A percentile compares a stretch with the other conserved stretches of the same genome.
phyloP scores from a whole-genome alignment of 345 rosid species.

The Laguncularia racemosa region DNA sequence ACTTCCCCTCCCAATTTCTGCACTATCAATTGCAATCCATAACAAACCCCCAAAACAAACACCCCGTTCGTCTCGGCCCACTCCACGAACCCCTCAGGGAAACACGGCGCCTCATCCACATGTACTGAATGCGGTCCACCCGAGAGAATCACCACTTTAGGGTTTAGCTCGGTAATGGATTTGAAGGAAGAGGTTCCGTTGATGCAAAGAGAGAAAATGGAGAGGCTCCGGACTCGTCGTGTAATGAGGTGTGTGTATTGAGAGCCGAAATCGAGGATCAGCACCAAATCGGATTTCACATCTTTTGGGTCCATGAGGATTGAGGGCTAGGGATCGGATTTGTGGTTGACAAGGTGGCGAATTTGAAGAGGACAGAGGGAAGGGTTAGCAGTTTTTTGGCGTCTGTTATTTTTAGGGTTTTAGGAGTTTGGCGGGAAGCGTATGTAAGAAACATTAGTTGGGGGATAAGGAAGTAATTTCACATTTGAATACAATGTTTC shows the following conservation, averaged over 20 bases:
- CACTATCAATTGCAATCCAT: slow-evolving; percentile 81
- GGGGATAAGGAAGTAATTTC: too few relatives aligned
- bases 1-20: slow-evolving; percentile 81
- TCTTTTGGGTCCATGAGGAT: slow-evolving; percentile 29
- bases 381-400: too few relatives aligned
- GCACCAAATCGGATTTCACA: slow-evolving; percentile 56
- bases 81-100: slow-evolving; percentile 63
- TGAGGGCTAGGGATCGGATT: too few relatives aligned
- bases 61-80: slow-evolving; percentile 61
- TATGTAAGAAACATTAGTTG: too few relatives aligned
- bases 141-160: slow-evolving; percentile 79
- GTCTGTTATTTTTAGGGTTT: not conserved
- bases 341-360: not conserved
- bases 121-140: slow-evolving; percentile 98
- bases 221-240: slow-evolving; percentile 82
- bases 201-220: slow-evolving; percentile 78
- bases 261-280: slow-evolving; percentile 91
- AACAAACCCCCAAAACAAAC: slow-evolving; percentile 72
- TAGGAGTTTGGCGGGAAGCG: not conserved
- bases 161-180: slow-evolving; percentile 47
- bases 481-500: too few relatives aligned
- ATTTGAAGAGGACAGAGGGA: not conserved
- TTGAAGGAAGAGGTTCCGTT: slow-evolving; percentile 73
- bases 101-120: slow-evolving; percentile 52
- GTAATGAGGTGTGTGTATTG: slow-evolving; percentile 94